phyloP scores from a whole-genome alignment of 1,284 basidiomycete genomes.

The Cutaneotrichosporon sp. region DNA sequence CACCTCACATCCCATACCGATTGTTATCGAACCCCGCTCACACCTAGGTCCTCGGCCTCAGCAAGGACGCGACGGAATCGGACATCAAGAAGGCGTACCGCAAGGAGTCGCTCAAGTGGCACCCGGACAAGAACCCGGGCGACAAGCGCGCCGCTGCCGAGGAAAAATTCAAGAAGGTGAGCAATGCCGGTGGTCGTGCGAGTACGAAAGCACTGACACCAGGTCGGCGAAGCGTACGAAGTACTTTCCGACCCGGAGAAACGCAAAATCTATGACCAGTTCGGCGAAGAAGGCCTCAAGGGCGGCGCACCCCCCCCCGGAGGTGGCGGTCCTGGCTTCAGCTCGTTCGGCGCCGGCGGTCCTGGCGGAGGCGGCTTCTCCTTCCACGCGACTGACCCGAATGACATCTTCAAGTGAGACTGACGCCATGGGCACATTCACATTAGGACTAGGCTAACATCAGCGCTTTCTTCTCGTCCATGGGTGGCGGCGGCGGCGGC shows the following conservation, averaged over 20 bases:
- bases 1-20: too few relatives aligned
- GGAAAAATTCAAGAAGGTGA: slow-evolving; percentile 87
- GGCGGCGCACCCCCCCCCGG: slow-evolving; percentile 47
- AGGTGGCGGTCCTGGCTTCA: slow-evolving; percentile 49
- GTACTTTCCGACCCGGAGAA: slow-evolving; percentile 88
- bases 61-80: slow-evolving; percentile 68
- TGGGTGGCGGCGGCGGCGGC: slow-evolving; percentile 38
- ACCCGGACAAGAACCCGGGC: slow-evolving; percentile 70
- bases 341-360: slow-evolving; percentile 50
- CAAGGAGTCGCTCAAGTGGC: slow-evolving; percentile 78
- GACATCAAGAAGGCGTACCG: slow-evolving; percentile 64
- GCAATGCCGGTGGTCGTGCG: too few relatives aligned
- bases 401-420: slow-evolving; percentile 84
- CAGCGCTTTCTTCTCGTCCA: slow-evolving; percentile 62
- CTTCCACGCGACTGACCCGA: slow-evolving; percentile 75
- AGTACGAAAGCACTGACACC: neutral
- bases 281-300: slow-evolving; percentile 94
- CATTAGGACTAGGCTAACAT: slow-evolving; percentile 15
- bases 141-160: slow-evolving; percentile 64
- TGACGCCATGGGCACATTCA: neutral
- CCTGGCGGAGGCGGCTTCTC: slow-evolving; percentile 52
- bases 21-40: too few relatives aligned
- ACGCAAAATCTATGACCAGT: slow-evolving; percentile 86
- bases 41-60: slow-evolving; percentile 57
- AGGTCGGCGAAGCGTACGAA: slow-evolving; percentile 95